Evolutionary conservation across 129 eudicot genomes (phyloP).

Genomic region (Heracleum sosnowskyi): DNA sequence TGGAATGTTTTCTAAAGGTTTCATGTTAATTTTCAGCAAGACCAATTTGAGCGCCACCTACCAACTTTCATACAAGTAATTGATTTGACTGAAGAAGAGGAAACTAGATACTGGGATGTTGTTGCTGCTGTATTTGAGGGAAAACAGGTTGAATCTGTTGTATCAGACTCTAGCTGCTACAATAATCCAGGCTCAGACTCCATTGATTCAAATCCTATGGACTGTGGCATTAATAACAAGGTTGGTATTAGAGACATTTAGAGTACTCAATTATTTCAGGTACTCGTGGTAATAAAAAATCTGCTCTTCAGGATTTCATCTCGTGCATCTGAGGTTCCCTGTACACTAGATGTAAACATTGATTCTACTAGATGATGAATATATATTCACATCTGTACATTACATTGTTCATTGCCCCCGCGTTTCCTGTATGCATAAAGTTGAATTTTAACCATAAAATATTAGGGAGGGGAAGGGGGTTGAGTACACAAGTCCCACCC

Average conservation of each 20-base stretch:
- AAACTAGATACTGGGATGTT: slow-evolving; percentile 74
- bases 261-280: neutral
- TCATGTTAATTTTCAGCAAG: slow-evolving; percentile 52
- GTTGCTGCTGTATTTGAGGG: slow-evolving; percentile 84
- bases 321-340: neutral
- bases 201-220: slow-evolving; percentile 36
- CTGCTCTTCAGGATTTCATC: neutral
- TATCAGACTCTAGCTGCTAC: slow-evolving; percentile 23
- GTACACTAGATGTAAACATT: neutral
- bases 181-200: slow-evolving; percentile 28
- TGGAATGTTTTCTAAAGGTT: neutral
- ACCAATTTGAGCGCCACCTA: slow-evolving; percentile 77
- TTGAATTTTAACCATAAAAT: no score
- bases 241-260: slow-evolving; percentile 19
- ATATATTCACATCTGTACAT: neutral
- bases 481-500: no score
- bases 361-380: neutral
- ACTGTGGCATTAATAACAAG: slow-evolving; percentile 77
- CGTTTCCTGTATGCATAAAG: neutral
- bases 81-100: slow-evolving; percentile 72
- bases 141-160: slow-evolving; percentile 40
- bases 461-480: no score
- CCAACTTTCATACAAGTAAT: slow-evolving; percentile 90
- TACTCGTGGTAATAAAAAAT: neutral
- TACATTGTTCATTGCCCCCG: neutral